Conservation (phyloP, 2,329 filamentous ascomycete genomes). For the Claviceps humidiphila region DNA sequence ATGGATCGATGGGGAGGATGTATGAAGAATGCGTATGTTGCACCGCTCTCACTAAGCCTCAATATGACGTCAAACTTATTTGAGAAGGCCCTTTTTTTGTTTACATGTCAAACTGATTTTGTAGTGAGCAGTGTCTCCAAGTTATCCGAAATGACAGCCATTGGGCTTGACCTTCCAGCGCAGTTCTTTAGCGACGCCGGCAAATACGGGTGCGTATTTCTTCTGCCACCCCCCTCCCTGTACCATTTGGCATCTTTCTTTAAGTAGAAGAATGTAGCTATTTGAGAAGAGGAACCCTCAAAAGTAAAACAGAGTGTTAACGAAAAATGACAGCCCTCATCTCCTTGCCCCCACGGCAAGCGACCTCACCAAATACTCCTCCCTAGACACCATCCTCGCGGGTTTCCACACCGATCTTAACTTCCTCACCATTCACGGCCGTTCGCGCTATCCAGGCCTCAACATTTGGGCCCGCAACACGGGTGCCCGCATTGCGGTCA, state of each 20-base stretch:
- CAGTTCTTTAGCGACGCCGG: slow-evolving; percentile 41
- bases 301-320: neutral
- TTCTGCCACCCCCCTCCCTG: too few species aligned
- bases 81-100: neutral
- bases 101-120: neutral
- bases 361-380: slow-evolving; percentile 39
- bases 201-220: slow-evolving; percentile 33
- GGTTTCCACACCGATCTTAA: slow-evolving; percentile 53
- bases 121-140: slow-evolving; percentile 33
- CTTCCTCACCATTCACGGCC: slow-evolving; percentile 52
- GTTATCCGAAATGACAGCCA: slow-evolving; percentile 45
- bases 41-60: neutral
- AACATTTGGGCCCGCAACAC: slow-evolving; percentile 53
- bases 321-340: slow-evolving; percentile 31
- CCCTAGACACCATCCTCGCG: slow-evolving; percentile 44
- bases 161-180: slow-evolving; percentile 39
- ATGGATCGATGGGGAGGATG: slow-evolving; percentile 45
- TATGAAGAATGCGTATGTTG: slow-evolving; percentile 45
- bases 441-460: slow-evolving; percentile 46
- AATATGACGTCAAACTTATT: too few species aligned
- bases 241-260: too few species aligned
- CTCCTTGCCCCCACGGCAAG: slow-evolving; percentile 48
- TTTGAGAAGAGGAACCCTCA: too few species aligned
- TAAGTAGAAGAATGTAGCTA: too few species aligned
- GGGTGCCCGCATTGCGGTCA: slow-evolving; percentile 42